phyloP scores from a whole-genome alignment of 2,329 filamentous ascomycete genomes.

The Geosmithia flava region DNA sequence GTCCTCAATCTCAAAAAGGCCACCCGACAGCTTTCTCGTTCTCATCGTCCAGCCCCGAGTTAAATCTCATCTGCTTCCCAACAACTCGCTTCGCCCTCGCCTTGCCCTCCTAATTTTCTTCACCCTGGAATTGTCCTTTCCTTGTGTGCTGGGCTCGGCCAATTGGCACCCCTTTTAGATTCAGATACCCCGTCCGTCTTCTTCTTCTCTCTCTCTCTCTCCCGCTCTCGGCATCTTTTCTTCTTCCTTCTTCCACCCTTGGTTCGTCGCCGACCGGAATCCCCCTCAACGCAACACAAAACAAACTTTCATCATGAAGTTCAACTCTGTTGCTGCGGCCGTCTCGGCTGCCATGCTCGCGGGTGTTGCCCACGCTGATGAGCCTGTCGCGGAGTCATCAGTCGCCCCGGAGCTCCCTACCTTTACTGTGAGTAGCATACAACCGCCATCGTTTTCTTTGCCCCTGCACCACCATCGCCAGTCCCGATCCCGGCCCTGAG shows the following conservation, averaged over 20 bases:
- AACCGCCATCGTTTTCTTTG: neutral
- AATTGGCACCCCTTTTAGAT: conserved; percentile 1
- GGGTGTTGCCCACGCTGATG: conserved; percentile 57
- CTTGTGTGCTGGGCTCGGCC: conserved; percentile 1
- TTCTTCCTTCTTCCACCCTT: neutral
- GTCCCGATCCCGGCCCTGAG: neutral
- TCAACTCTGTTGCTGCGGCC: conserved; percentile 66
- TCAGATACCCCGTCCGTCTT: neutral
- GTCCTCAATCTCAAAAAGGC: conserved; percentile 1
- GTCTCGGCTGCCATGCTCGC: conserved; percentile 63
- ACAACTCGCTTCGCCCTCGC: neutral
- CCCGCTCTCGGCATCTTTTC: neutral
- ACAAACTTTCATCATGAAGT: conserved; percentile 49
- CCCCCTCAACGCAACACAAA: neutral
- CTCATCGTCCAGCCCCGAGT: conserved; percentile 1
- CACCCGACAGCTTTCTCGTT: conserved; percentile 1
- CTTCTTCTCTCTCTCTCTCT: neutral
- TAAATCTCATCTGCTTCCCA: conserved; percentile 1
- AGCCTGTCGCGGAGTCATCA: conserved; percentile 46
- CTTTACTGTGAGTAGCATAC: conserved; percentile 61
- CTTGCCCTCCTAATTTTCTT: neutral
- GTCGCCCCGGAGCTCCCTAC: conserved; percentile 57
- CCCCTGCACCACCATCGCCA: neutral
- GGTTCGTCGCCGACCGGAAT: neutral
- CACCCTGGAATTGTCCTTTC: conserved; percentile 1